Evolutionary conservation across 176 grass and related monocot species (phyloP).

Genomic region (Typha latifolia): DNA sequence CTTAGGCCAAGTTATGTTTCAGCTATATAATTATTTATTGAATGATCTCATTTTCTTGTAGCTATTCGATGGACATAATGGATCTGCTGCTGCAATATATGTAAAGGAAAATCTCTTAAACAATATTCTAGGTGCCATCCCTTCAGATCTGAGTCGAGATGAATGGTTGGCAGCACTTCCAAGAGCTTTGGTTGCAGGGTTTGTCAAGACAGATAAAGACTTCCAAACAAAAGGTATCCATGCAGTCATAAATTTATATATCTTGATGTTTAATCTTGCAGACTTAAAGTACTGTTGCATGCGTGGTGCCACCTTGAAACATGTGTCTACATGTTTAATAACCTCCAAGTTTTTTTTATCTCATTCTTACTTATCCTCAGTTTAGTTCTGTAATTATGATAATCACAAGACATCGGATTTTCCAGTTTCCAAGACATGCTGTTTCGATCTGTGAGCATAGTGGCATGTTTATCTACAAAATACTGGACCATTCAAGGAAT

Average conservation of each 20-base stretch:
- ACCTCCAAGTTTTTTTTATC: no score
- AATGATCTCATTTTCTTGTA: conserved; percentile 17
- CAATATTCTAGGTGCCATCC: conserved; percentile 73
- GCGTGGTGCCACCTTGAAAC: no score
- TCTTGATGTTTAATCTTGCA: no score
- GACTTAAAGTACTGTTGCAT: no score
- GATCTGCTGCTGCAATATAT: conserved; percentile 83
- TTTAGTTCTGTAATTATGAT: no score
- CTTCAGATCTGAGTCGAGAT: conserved; percentile 56
- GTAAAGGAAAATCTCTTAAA: conserved; percentile 66
- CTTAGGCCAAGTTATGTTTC: background rate
- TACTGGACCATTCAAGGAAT: no score
- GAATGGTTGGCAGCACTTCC: conserved; percentile 94
- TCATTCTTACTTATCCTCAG: no score
- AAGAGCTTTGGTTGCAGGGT: conserved; percentile 70
- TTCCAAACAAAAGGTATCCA: conserved; percentile 59
- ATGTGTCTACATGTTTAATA: no score
- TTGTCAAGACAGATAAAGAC: conserved; percentile 98
- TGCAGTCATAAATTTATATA: background rate
- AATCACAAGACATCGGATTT: no score
- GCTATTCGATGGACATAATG: conserved; percentile 95
- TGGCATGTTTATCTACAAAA: no score
- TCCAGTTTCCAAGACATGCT: no score
- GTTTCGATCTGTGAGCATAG: no score
- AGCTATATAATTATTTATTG: conserved; percentile 3